Base-by-base conservation (phyloP, 192 early-diverging fungal species). In the Nowakowskiella sp. region DNA sequence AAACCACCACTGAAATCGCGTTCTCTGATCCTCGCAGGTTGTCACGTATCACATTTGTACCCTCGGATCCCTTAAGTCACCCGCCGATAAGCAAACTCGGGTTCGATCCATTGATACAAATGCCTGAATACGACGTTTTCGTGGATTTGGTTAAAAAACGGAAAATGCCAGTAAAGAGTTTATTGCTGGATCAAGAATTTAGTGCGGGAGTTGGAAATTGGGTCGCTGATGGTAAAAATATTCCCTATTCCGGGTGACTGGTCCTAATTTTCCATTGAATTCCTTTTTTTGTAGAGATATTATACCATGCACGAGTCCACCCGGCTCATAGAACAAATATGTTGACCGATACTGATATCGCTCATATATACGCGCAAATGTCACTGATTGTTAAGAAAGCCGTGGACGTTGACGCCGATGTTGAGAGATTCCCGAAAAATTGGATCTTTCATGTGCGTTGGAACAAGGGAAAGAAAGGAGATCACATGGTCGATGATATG, bases 131-230 rank as follows among this genome's bases (percentile, higher is more conserved):
- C 7, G 60, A 66, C 1, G 64, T 43, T 0, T 92, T 90, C 59
- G 6, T 27, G 22, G 36, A 42, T 4, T 8, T 60, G 21, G 56
- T 86, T 0, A 22, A 22, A 6, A 53, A 51, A 33, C 61, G 82
- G 10, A 57, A 54, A 1, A 56, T 67, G 21, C 76, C 84, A 0
- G 77, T 92, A 53, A 92, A 92, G 50, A 66, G 83, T 0, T 55
- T 90, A 31, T 62, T 92, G 23, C 71, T 92, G 10, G 81, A 88
- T 42, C 89, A 92, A 42, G 22, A 54, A 44, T 86, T 92, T 51
- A 78, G 73, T 0, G 85, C 87, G 0, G 90, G 90, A 2, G 74
- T 92, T 2, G 89, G 88, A 0, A 92, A 91, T 64, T 92, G 88
- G 88, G 68, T 91, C 8, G 88, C 88, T 0, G 89, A 91, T 61